Evolutionary conservation across 441 rosid genomes (phyloP).

Genomic region (Populus trichocarpa): DNA sequence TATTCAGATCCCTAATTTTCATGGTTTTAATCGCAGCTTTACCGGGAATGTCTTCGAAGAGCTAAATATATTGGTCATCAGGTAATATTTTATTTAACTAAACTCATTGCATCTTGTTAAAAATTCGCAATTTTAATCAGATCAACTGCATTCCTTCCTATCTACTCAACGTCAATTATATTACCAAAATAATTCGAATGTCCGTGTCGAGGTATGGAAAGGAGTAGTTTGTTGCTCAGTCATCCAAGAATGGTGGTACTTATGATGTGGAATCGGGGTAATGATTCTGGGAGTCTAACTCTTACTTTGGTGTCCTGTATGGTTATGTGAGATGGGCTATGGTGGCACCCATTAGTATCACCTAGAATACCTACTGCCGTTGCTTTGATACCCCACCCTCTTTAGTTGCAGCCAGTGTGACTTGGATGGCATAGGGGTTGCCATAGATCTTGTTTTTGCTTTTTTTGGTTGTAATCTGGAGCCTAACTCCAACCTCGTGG

Average conservation of each 20-base stretch:
- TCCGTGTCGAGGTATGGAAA: too few species aligned
- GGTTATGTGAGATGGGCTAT: neutral
- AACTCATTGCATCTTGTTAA: neutral
- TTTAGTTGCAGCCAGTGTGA: too few species aligned
- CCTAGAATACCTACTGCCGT: neutral
- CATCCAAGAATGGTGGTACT: neutral
- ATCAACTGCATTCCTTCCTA: neutral
- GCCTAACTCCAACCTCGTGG: neutral
- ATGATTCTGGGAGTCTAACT: too few species aligned
- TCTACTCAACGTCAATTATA: too few species aligned
- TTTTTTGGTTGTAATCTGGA: neutral
- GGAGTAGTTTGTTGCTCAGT: neutral
- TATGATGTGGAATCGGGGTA: neutral
- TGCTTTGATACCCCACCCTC: too few species aligned
- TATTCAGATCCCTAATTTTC: neutral
- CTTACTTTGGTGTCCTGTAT: neutral
- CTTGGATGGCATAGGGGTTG: neutral
- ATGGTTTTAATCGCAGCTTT: conserved; percentile 48
- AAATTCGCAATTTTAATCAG: neutral
- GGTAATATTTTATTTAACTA: conserved; percentile 30
- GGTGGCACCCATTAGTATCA: neutral
- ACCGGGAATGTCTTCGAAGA: conserved; percentile 94
- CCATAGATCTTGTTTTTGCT: neutral
- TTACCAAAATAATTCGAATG: neutral
- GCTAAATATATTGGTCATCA: conserved; percentile 79